Evolutionary conservation across 192 early-diverging fungal genomes (phyloP).

Genomic region (Coemansia sp.): DNA sequence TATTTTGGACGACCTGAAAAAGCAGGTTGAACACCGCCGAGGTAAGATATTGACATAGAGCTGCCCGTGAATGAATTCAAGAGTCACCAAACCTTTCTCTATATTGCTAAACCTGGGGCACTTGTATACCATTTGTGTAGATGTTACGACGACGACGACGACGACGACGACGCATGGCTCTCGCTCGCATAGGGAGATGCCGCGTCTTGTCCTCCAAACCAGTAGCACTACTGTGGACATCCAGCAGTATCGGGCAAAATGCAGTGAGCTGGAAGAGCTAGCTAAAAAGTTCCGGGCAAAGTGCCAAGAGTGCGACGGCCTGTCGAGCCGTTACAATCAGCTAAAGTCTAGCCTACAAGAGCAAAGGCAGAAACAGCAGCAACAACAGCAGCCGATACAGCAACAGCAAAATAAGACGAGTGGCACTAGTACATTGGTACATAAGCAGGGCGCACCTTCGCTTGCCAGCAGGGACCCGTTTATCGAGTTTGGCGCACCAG

Average conservation of each 20-base stretch:
- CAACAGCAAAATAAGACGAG: not conserved
- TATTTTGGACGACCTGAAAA: conserved; percentile 30
- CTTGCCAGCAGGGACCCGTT: not conserved
- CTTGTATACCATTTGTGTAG: not conserved
- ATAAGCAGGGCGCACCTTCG: not conserved
- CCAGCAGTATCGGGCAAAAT: conserved; percentile 30
- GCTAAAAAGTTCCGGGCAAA: conserved; percentile 26
- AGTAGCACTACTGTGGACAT: conserved; percentile 17
- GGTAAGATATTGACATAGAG: not conserved
- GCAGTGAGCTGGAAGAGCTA: conserved; percentile 35
- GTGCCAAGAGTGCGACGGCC: conserved; percentile 39
- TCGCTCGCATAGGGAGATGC: conserved; percentile 7
- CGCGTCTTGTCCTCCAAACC: conserved; percentile 8
- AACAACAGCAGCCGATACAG: not conserved
- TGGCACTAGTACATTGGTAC: not conserved
- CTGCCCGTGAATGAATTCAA: not conserved
- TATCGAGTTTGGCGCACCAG: not conserved
- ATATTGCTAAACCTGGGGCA: not conserved
- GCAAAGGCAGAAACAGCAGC: not conserved
- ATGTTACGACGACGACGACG: not conserved
- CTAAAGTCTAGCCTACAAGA: conserved; percentile 8
- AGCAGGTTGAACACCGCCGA: conserved; percentile 11
- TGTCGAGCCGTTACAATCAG: conserved; percentile 17
- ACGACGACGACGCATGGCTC: not conserved
- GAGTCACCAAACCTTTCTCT: not conserved